Evolutionary conservation across 163 green algal species (phyloP), one percentile per base, ranked within the genome.

Genomic region (Chlamydomonas reinhardtii): DNA sequence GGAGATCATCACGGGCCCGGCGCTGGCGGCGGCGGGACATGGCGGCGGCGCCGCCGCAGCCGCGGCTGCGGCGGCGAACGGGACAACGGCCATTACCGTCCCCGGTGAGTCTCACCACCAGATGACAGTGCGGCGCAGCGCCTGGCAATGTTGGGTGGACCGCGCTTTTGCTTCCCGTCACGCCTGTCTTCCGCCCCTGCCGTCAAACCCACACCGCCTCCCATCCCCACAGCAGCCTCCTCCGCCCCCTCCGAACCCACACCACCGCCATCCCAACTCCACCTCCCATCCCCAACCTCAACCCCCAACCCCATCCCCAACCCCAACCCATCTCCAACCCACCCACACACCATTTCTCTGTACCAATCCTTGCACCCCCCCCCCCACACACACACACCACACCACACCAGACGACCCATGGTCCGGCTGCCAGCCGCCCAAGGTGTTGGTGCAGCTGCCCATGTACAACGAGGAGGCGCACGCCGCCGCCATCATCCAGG

Each of bases 401-500:
- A n/a, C n/a, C n/a, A n/a, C n/a, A n/a, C n/a, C n/a, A 87, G 85
- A 87, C 27, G 66, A 77, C 29, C 61, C 79, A 32, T 82, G 77
- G 77, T 56, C 25, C 35, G 80, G 80, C 56, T 39, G 27, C 73
- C 71, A 76, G 73, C 64, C 82, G 6, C 73, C 64, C 62, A 80
- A 83, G 43, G 73, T 88, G 37, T 56, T 83, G 64, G 62, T 83
- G 48, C 82, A 94, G 91, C 78, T 94, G 87, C 92, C 92, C 48
- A 95, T 95, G 92, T 95, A 92, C 83, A 95, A 95, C 82, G 92
- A 95, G 92, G 92, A 94, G 76, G 89, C 91, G 0, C 89, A 93
- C 70, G 88, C 76, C 8, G 88, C 89, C 43, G 68, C 92, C 39
- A 92, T 95, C 75, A 92, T 95, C 39, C 73, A 92, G 17, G 85